These are phyloP conservation scores for Fomitopsis serialis DNA, from an alignment of 768 basidiomycete genomes.

Conservation along the genomic window DNA sequence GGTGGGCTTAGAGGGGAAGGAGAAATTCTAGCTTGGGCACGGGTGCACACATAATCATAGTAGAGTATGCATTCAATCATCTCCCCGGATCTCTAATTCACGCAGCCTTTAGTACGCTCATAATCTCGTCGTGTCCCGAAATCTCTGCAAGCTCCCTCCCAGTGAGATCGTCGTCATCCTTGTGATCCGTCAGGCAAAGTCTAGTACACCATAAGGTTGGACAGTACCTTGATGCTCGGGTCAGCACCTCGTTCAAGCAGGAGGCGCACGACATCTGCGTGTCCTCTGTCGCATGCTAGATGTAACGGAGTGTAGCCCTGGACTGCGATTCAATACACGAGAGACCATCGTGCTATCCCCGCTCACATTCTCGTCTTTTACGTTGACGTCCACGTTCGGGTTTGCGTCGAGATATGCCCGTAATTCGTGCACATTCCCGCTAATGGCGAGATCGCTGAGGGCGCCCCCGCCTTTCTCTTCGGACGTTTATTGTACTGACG, in stretches of 20 bases:
- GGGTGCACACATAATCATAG: neutral
- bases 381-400: constrained; percentile 47
- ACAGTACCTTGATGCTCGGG: constrained; percentile 50
- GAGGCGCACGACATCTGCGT: constrained; percentile 46
- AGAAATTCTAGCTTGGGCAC: too few relatives aligned
- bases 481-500: constrained; percentile 53
- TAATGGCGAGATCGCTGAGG: constrained; percentile 62
- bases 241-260: constrained; percentile 67
- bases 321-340: constrained; percentile 4
- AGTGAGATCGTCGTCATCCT: constrained; percentile 68
- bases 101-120: constrained; percentile 24
- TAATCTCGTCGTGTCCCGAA: constrained; percentile 53
- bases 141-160: constrained; percentile 55
- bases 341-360: neutral
- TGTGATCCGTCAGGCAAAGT: constrained; percentile 3
- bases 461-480: constrained; percentile 31
- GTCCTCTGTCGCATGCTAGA: constrained; percentile 81
- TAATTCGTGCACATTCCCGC: constrained; percentile 45
- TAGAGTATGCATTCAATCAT: neutral
- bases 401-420: constrained; percentile 36
- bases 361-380: constrained; percentile 69
- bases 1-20: too few relatives aligned
- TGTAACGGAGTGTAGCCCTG: constrained; percentile 90
- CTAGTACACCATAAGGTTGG: constrained; percentile 1
- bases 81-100: neutral